These are phyloP conservation scores for Cyclotella cryptica DNA, from an alignment of 108 stramenopile genomes.

Conservation along the genomic window DNA sequence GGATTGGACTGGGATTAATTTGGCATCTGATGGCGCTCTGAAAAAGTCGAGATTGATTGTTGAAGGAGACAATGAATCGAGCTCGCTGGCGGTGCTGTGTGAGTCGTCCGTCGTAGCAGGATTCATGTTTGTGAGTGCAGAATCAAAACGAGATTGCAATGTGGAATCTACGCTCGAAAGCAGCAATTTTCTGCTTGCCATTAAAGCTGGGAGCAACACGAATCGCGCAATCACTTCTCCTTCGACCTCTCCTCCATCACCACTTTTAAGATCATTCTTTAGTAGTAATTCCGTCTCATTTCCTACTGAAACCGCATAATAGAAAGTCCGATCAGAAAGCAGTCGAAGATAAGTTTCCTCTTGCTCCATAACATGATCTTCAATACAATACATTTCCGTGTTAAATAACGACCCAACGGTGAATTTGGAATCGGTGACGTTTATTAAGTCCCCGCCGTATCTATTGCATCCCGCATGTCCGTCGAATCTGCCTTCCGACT, in stretches of 20 bases:
- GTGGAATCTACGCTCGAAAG: not conserved
- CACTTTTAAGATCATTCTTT: not conserved
- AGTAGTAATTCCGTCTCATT: not conserved
- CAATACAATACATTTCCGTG: constrained; percentile 14
- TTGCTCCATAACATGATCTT: constrained; percentile 6
- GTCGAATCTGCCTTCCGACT: not conserved
- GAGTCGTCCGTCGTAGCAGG: not conserved
- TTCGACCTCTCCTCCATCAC: not conserved
- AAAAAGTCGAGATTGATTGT: not conserved
- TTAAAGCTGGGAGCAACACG: not conserved
- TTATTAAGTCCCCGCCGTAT: not conserved
- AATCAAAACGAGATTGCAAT: not conserved
- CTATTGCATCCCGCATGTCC: constrained; percentile 12
- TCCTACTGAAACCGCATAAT: not conserved
- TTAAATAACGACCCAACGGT: not conserved
- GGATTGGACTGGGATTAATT: no score
- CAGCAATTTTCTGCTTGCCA: not conserved
- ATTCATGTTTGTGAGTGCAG: no score
- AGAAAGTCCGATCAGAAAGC: not conserved
- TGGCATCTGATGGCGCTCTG: not conserved
- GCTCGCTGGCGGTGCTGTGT: not conserved
- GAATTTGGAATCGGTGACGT: not conserved
- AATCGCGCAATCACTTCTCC: constrained; percentile 4
- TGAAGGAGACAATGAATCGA: not conserved
- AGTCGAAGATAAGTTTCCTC: not conserved